Evolutionary conservation across 2,329 filamentous ascomycete species (phyloP).

Genomic region (Xylaria digitata): DNA sequence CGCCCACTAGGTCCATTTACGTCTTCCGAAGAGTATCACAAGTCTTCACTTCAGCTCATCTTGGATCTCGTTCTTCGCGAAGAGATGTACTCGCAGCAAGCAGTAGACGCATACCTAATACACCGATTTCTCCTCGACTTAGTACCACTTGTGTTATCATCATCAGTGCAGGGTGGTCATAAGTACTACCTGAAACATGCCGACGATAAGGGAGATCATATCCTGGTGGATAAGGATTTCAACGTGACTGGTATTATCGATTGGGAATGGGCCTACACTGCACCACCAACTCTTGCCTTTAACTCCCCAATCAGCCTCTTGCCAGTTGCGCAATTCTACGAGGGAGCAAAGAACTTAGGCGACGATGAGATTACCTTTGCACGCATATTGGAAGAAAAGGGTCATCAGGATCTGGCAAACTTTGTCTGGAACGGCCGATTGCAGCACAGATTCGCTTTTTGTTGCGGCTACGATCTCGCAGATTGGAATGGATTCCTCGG

Average conservation of each 20-base stretch:
- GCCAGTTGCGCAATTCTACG: slow-evolving; percentile 56
- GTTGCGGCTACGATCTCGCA: slow-evolving; percentile 55
- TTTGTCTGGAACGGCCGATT: slow-evolving; percentile 53
- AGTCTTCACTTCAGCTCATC: slow-evolving; percentile 51
- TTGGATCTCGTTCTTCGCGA: slow-evolving; percentile 52
- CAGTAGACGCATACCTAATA: slow-evolving; percentile 55
- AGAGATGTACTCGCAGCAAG: slow-evolving; percentile 52
- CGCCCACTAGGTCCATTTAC: slow-evolving; percentile 54
- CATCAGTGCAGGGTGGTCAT: slow-evolving; percentile 41
- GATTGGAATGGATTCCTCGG: slow-evolving; percentile 58
- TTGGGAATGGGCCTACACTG: too few relatives aligned
- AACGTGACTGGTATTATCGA: slow-evolving; percentile 63
- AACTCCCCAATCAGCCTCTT: slow-evolving; percentile 56
- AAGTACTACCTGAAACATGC: slow-evolving; percentile 59
- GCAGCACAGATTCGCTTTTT: slow-evolving; percentile 56
- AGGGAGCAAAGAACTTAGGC: slow-evolving; percentile 50
- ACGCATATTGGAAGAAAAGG: slow-evolving; percentile 50
- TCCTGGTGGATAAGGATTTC: slow-evolving; percentile 58
- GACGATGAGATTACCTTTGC: slow-evolving; percentile 56
- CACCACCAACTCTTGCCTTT: too few relatives aligned
- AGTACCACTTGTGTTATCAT: slow-evolving; percentile 44
- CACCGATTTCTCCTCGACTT: slow-evolving; percentile 57
- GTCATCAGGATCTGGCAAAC: slow-evolving; percentile 51
- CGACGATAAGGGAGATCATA: slow-evolving; percentile 62
- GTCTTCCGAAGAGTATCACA: slow-evolving; percentile 53